These are phyloP conservation scores for Papilionanthe hybrid DNA, from an alignment of 116 monocot genomes.

Conservation along the genomic window DNA sequence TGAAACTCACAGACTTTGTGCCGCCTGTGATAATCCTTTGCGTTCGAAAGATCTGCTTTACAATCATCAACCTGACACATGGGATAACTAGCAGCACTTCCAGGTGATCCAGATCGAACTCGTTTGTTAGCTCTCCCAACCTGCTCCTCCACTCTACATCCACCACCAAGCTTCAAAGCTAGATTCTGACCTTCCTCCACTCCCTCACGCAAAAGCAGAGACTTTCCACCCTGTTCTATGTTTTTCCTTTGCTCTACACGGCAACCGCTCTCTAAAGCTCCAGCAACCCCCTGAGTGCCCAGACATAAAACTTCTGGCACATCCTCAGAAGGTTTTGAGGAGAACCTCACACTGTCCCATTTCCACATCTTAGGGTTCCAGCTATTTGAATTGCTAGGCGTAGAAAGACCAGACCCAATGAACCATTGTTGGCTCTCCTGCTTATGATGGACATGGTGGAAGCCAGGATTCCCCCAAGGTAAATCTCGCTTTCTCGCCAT, in stretches of 20 bases:
- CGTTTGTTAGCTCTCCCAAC: conserved; percentile 61
- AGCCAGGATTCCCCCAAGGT: conserved; percentile 27
- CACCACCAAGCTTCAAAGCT: conserved; percentile 51
- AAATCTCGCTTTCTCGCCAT: conserved; percentile 60
- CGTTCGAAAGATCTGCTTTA: conserved; percentile 52
- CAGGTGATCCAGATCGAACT: conserved; percentile 70
- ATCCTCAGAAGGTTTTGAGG: conserved; percentile 14
- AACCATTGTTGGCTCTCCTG: background rate
- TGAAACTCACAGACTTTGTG: conserved; percentile 88
- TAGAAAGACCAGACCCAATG: background rate
- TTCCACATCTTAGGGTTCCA: conserved; percentile 26
- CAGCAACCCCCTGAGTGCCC: background rate
- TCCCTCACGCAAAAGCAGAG: conserved; percentile 5
- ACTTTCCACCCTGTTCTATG: conserved; percentile 17
- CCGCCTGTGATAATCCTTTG: conserved; percentile 82
- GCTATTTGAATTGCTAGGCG: conserved; percentile 4
- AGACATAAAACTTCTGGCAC: background rate
- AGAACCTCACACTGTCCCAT: conserved; percentile 19
- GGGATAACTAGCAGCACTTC: conserved; percentile 45
- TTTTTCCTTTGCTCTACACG: conserved; percentile 11
- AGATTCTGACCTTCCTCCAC: conserved; percentile 37
- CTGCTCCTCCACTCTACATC: conserved; percentile 21
- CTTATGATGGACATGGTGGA: conserved; percentile 7
- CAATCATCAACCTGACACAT: conserved; percentile 94
- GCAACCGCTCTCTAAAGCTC: background rate